Evolutionary conservation across 192 early-diverging fungal genomes (phyloP).

Genomic region (Chytriomyces confervae): DNA sequence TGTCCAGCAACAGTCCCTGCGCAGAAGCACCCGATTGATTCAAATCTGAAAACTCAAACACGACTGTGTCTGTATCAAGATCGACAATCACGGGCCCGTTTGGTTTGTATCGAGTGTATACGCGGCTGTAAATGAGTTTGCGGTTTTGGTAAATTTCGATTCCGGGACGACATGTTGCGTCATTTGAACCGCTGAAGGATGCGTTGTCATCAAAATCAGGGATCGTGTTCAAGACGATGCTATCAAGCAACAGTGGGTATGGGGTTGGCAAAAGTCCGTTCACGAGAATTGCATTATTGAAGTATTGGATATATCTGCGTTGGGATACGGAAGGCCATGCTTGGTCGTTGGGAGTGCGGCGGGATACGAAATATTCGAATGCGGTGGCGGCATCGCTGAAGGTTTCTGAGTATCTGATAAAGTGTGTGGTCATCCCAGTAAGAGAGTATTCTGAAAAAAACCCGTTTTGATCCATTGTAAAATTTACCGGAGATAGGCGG

Average conservation of each 20-base stretch:
- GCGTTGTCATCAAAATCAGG: conserved; percentile 48
- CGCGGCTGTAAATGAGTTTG: conserved; percentile 42
- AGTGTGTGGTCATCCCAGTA: not conserved
- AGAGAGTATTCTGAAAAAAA: not conserved
- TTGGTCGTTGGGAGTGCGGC: conserved; percentile 45
- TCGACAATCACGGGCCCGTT: conserved; percentile 1
- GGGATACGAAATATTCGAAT: conserved; percentile 54
- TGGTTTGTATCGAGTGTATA: not conserved
- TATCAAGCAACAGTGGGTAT: conserved; percentile 45
- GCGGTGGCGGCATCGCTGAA: conserved; percentile 42
- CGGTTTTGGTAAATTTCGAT: conserved; percentile 61
- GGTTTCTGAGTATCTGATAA: not conserved
- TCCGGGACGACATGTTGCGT: conserved; percentile 41
- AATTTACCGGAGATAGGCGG: conserved; percentile 54
- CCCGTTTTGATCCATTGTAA: not conserved
- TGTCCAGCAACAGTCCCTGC: conserved; percentile 35
- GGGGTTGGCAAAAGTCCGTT: conserved; percentile 55
- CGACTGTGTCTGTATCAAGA: not conserved
- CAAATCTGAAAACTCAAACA: conserved; percentile 24
- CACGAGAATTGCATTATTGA: conserved; percentile 57
- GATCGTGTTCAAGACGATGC: conserved; percentile 55
- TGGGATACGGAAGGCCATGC: conserved; percentile 50
- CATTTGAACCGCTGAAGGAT: not conserved
- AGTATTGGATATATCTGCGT: conserved; percentile 61
- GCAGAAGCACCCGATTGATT: not conserved